Evolutionary conservation across 768 basidiomycete genomes (phyloP), one percentile per base, ranked within the genome.

Genomic region (Kwoniella bestiolae): DNA sequence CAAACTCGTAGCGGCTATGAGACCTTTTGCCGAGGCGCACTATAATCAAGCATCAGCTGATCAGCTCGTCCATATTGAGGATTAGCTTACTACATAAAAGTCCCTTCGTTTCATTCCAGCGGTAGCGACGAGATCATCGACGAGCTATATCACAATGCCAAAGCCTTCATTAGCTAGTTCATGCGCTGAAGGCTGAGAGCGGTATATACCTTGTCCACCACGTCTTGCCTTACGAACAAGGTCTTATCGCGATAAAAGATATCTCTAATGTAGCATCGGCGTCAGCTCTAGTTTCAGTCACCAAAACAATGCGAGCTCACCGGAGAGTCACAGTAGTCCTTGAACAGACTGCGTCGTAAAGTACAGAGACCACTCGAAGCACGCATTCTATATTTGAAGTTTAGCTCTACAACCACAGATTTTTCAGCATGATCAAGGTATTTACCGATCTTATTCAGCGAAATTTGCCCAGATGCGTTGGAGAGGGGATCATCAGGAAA

Each of bases 1-100:
- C 16, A 94, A 77, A 12, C 85, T 85, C 9, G 85, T 83, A 2
- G 93, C 91, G 58, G 87, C 88, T 45, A 96, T 83, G 21, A 97
- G 86, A 0, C 95, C 95, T 81, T 97, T 97, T 0, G 91, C 86
- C 0, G 92, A 87, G 1, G 94, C 94, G 41, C 91, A 86, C 93
- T 96, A 66, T 35, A 0, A 29, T 35, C 44, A 3, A 2, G 50
- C n/a, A 28, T 3, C 34, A 16, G 35, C 2, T 57, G 25, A 41
- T 41, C 38, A 41, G 12, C 18, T 16, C 2, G 38, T 29, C 28
- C 34, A 44, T 25, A 11, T 14, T 23, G 25, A 46, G 0, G 26
- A 31, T 16, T 6, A 64, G 76, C 85, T 71, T 68, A 92, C 94
- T 34, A 98, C 87, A 73, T 90, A 89, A 59, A 97, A 83, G 71